Conservation (phyloP, 495 filamentous ascomycete genomes). For the Talaromyces borbonicus region DNA sequence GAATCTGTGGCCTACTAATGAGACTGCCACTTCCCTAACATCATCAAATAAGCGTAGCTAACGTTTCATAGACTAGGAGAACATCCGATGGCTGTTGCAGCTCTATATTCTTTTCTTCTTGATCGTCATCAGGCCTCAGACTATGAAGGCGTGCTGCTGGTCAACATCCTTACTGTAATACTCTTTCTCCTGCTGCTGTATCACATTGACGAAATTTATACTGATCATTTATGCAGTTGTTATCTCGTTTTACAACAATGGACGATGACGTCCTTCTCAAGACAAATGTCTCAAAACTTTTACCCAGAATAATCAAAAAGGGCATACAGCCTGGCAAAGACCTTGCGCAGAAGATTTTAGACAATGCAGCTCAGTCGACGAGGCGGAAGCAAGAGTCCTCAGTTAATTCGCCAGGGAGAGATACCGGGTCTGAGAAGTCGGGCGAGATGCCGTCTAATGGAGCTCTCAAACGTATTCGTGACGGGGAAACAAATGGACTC, state of each 20-base stretch:
- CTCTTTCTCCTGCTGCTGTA: not conserved
- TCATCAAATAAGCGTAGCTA: constrained; percentile 17
- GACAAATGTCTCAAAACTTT: constrained; percentile 56
- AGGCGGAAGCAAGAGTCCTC: constrained; percentile 39
- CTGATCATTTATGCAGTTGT: constrained; percentile 32
- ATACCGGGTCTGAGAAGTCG: constrained; percentile 15
- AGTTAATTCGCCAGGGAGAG: constrained; percentile 17
- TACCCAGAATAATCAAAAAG: constrained; percentile 54
- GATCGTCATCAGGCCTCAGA: constrained; percentile 59
- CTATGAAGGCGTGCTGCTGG: constrained; percentile 50
- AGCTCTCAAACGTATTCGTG: constrained; percentile 38
- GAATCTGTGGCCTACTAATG: not conserved
- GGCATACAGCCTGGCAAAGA: constrained; percentile 53
- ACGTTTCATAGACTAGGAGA: constrained; percentile 41
- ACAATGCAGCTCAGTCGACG: constrained; percentile 44
- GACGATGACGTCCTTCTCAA: constrained; percentile 51
- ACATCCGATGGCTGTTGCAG: constrained; percentile 43
- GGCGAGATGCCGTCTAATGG: constrained; percentile 14
- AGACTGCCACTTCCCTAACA: not conserved
- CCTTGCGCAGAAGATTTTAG: constrained; percentile 46
- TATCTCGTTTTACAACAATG: constrained; percentile 54
- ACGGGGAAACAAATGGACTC: constrained; percentile 29
- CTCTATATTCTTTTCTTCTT: constrained; percentile 53
- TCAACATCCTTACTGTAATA: constrained; percentile 51
- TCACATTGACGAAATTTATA: not conserved